Conservation (phyloP, 179 eudicot genomes). For the Actinidia polygama region DNA sequence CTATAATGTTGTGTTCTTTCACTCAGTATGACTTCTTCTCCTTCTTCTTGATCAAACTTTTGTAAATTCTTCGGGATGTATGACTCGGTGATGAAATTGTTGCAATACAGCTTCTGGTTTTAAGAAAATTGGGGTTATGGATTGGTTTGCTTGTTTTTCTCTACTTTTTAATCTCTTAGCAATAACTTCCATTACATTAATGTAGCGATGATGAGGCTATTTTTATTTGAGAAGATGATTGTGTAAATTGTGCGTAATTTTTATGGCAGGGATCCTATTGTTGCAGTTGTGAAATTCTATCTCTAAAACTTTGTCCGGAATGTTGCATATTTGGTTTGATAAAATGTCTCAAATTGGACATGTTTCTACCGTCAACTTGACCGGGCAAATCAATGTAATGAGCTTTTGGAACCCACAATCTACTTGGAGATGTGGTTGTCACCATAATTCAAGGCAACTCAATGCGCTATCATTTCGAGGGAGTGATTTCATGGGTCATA, state of each 20-base stretch:
- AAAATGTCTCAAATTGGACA: constrained; percentile 47
- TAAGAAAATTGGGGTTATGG: constrained; percentile 5
- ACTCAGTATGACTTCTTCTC: background rate
- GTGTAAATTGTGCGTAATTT: background rate
- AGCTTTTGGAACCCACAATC: constrained; percentile 36
- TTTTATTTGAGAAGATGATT: background rate
- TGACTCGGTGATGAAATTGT: background rate
- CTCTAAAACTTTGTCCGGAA: background rate
- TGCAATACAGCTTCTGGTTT: background rate
- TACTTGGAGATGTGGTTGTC: constrained; percentile 37
- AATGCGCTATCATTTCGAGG: constrained; percentile 46
- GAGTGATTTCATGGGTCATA: constrained; percentile 52
- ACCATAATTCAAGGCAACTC: constrained; percentile 23
- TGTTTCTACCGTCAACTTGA: constrained; percentile 46
- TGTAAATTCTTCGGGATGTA: no score
- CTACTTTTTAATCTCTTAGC: background rate
- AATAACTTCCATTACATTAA: background rate
- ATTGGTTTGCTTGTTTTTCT: background rate
- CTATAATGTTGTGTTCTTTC: background rate
- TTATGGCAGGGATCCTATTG: constrained; percentile 20
- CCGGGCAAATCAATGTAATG: constrained; percentile 26
- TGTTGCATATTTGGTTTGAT: background rate
- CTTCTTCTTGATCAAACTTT: no score
- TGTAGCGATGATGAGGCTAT: background rate
- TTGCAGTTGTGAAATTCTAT: constrained; percentile 9